phyloP scores from a whole-genome alignment of 441 rosid genomes.

The Viola pubescens region DNA sequence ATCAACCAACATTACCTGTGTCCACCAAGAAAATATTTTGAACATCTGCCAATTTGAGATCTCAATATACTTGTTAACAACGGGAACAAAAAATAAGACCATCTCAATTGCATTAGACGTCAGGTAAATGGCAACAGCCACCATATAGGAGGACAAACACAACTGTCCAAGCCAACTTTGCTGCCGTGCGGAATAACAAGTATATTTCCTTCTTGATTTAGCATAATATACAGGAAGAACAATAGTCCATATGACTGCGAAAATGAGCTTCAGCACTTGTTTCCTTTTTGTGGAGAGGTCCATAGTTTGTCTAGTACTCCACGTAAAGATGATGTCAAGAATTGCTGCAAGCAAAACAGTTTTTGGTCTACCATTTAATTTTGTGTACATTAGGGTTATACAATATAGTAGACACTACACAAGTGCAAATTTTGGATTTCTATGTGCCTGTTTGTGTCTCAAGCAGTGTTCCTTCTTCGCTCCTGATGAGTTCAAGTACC shows the following conservation, averaged over 20 bases:
- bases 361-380: constrained; percentile 1
- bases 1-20: constrained; percentile 46
- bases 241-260: constrained; percentile 74
- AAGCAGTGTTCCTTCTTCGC: too few species aligned
- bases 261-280: constrained; percentile 58
- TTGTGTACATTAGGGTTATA: neutral
- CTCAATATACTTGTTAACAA: constrained; percentile 72
- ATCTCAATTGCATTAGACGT: constrained; percentile 66
- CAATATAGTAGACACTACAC: too few species aligned
- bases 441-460: too few species aligned
- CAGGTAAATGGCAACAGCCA: constrained; percentile 68
- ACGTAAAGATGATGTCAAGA: constrained; percentile 77
- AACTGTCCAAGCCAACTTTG: constrained; percentile 77
- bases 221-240: constrained; percentile 74
- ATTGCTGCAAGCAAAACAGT: constrained; percentile 49
- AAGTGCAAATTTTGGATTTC: too few species aligned
- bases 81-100: constrained; percentile 87
- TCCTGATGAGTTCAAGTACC: too few species aligned
- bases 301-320: constrained; percentile 77
- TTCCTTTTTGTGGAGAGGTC: constrained; percentile 52
- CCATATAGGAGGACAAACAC: constrained; percentile 86
- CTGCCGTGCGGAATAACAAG: constrained; percentile 56
- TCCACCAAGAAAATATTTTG: constrained; percentile 69
- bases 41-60: constrained; percentile 60
- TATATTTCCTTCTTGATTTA: constrained; percentile 71